Conservation (phyloP, 495 filamentous ascomycete species). For the Penicillium riverlandense region DNA sequence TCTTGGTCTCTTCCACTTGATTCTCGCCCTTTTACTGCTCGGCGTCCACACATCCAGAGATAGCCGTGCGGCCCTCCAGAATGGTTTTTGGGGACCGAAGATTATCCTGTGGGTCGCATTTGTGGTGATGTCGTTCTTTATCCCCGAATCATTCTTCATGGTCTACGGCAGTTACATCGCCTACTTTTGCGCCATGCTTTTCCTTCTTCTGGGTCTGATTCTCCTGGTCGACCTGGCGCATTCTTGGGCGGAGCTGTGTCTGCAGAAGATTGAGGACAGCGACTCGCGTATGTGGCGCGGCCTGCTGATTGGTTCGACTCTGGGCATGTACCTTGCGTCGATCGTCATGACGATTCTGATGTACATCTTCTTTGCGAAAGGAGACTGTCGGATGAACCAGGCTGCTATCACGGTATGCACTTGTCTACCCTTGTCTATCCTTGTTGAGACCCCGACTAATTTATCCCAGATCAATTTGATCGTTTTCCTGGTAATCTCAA, state of each 20-base stretch:
- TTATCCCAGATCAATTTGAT: conserved; percentile 66
- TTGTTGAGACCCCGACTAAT: conserved; percentile 1
- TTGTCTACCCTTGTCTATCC: not conserved
- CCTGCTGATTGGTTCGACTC: conserved; percentile 82
- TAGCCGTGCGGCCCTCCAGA: conserved; percentile 81
- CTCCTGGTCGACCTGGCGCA: conserved; percentile 93
- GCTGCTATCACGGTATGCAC: conserved; percentile 53
- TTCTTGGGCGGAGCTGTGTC: conserved; percentile 94
- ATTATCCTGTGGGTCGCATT: conserved; percentile 79
- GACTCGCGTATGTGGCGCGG: conserved; percentile 81
- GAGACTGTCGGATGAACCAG: conserved; percentile 92
- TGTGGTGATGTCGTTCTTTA: conserved; percentile 88
- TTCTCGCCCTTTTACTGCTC: conserved; percentile 75
- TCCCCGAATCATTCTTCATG: conserved; percentile 92
- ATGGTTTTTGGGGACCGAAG: conserved; percentile 89
- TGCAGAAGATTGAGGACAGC: conserved; percentile 83
- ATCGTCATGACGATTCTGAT: conserved; percentile 91
- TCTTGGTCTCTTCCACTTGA: conserved; percentile 84
- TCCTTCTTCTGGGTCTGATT: conserved; percentile 86
- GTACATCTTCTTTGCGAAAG: conserved; percentile 90
- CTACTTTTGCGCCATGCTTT: conserved; percentile 81
- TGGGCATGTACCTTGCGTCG: conserved; percentile 88
- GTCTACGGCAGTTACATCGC: conserved; percentile 94
- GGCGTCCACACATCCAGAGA: conserved; percentile 85
- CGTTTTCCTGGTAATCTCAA: conserved; percentile 72